Base-by-base conservation (phyloP, 2,329 filamentous ascomycete species). In the Aspergillus floridensis region DNA sequence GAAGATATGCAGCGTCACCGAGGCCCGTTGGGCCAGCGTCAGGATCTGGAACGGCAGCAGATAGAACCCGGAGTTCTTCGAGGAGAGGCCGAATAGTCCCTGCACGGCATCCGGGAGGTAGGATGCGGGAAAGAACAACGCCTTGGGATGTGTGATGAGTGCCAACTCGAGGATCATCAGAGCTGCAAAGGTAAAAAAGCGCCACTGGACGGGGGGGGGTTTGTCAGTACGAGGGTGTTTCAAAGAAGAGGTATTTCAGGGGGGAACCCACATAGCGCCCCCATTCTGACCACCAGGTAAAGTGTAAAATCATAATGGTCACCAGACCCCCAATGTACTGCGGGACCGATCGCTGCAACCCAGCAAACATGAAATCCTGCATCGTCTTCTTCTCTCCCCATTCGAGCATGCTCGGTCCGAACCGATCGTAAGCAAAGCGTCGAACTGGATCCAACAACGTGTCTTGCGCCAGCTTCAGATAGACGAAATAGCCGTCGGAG, bases 391-490 rank as follows among this genome's bases (percentile, higher is more conserved):
- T 63, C 35, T 76, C 72, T 3, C 66, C 73, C 88, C 88, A 93
- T 8, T 74, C 72, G 12, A 88, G 74, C 21, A 93, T 82, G 29
- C 86, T 85, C 0, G 91, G 88, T 0, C 93, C 93, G 73, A 96
- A 92, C 51, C 92, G 87, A 72, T 96, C 92, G 77, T 97, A 97
- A 7, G 91, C 92, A 73, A 95, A 96, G 58, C 92, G 84, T 69
- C 85, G 87, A 0, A 86, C 87, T 2, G 90, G 86, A 70, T 95
- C 87, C n/a, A 86, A 78, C 16, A 97, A 84, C 0, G 88, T 91
- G 69, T 98, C 95, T 70, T 91, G 86, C 5, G 92, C 92, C 49
- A 87, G 80, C 79, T 93, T 93, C 68, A 98, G 83, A 69, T 90
- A 87, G 50, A 97, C 86, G 76, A 96, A 98, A 76, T 88, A 83